A percentile compares a stretch with the other conserved stretches of the same genome.
Evolutionary conservation across 2,329 filamentous ascomycete genomes (phyloP).

Genomic region (Aspergillus novoparasiticus): DNA sequence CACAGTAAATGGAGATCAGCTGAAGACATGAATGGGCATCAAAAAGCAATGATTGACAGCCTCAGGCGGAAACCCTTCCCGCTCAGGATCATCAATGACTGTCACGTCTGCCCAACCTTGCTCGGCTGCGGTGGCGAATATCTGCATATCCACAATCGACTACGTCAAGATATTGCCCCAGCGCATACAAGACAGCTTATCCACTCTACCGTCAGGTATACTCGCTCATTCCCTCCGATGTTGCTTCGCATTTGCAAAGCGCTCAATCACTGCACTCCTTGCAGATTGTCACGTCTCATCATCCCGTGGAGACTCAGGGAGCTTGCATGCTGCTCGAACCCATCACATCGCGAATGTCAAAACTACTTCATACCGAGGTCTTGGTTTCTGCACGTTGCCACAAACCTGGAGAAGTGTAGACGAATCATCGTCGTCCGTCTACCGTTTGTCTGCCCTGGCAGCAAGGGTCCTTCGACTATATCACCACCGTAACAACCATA

Average conservation of each 20-base stretch:
- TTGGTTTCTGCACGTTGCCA: neutral
- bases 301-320: neutral
- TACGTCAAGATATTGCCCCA: neutral
- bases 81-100: neutral
- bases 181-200: neutral
- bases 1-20: neutral
- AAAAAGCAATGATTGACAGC: conserved; percentile 7
- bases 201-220: neutral
- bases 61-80: neutral
- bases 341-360: neutral
- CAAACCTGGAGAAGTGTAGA: neutral
- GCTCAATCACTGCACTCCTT: neutral
- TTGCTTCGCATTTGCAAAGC: neutral
- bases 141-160: neutral
- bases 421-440: neutral
- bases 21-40: neutral
- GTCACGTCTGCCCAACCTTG: neutral
- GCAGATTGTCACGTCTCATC: neutral
- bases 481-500: neutral
- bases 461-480: neutral
- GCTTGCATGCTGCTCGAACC: neutral
- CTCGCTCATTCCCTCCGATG: neutral
- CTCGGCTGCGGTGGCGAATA: neutral
- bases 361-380: neutral
- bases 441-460: neutral